These are phyloP conservation scores for Yarrowia sp. DNA, from an alignment of 805 yeast genomes.

Conservation along the genomic window DNA sequence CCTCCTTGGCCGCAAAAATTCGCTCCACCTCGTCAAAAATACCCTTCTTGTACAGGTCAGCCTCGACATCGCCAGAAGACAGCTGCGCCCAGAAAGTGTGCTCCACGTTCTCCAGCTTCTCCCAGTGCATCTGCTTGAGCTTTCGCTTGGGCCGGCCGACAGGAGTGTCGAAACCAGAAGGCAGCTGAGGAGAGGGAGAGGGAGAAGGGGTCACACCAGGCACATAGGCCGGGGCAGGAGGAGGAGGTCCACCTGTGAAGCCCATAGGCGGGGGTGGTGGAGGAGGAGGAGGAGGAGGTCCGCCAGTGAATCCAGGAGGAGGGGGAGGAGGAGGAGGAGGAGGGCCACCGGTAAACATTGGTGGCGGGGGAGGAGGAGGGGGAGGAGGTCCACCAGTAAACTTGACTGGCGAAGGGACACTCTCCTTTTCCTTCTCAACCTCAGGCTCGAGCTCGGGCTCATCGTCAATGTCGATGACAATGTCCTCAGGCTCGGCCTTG, in stretches of 20 bases:
- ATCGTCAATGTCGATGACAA: background rate
- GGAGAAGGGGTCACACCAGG: conserved; percentile 29
- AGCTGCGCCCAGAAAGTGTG: conserved; percentile 84
- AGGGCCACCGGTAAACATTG: conserved; percentile 31
- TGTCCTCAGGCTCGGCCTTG: background rate
- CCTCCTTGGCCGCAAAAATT: conserved; percentile 80
- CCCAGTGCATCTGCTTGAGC: conserved; percentile 96
- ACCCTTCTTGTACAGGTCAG: conserved; percentile 68
- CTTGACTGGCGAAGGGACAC: conserved; percentile 29
- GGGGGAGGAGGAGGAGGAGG: conserved; percentile 36
- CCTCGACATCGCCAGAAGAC: conserved; percentile 45
- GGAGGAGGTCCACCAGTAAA: conserved; percentile 38
- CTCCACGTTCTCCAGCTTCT: conserved; percentile 77
- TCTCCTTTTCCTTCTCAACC: background rate
- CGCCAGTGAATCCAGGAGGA: conserved; percentile 30
- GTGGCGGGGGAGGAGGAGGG: conserved; percentile 36
- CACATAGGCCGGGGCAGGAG: conserved; percentile 32
- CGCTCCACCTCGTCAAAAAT: conserved; percentile 78
- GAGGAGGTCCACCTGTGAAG: conserved; percentile 27
- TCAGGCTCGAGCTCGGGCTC: background rate
- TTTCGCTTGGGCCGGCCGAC: conserved; percentile 60
- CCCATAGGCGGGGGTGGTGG: conserved; percentile 31
- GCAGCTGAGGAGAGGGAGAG: conserved; percentile 36
- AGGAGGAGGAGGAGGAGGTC: conserved; percentile 37
- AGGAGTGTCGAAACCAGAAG: conserved; percentile 38